phyloP scores from a whole-genome alignment of 1,284 basidiomycete species.

The Phaffia rhodozyma region DNA sequence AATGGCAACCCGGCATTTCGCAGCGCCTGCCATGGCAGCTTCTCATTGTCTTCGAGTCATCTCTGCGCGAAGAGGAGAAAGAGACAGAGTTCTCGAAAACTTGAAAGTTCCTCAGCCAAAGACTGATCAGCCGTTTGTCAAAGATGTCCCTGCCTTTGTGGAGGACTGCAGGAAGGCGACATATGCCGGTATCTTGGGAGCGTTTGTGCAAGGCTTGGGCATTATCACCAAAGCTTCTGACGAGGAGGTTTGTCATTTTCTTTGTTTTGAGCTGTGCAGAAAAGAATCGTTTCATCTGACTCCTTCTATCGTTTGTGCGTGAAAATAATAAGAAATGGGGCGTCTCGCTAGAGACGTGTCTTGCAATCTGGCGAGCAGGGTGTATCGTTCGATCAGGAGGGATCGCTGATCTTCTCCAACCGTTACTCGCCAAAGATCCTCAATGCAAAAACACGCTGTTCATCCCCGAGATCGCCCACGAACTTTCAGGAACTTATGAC shows the following conservation, averaged over 20 bases:
- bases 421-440: constrained; percentile 22
- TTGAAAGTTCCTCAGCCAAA: constrained; percentile 22
- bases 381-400: constrained; percentile 30
- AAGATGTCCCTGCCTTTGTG: constrained; percentile 22
- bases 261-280: constrained; percentile 7
- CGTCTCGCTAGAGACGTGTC: constrained; percentile 24
- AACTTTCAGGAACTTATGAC: constrained; percentile 24
- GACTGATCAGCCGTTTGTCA: constrained; percentile 8
- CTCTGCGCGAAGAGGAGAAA: constrained; percentile 25
- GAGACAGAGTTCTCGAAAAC: constrained; percentile 23
- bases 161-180: constrained; percentile 24
- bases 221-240: constrained; percentile 29
- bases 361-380: constrained; percentile 29
- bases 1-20: constrained; percentile 26
- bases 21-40: constrained; percentile 28
- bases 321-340: constrained; percentile 24
- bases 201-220: constrained; percentile 29
- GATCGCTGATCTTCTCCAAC: constrained; percentile 28
- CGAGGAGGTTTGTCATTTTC: constrained; percentile 21
- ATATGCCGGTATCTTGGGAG: constrained; percentile 27
- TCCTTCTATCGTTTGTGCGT: too few species aligned
- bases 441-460: constrained; percentile 26
- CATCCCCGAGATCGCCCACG: constrained; percentile 26
- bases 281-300: too few species aligned
- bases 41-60: constrained; percentile 30